Percentiles rank a stretch among this genome's conserved stretches.
These are phyloP conservation scores for Graphiopsis chlorocephala DNA, from an alignment of 2,329 filamentous ascomycete genomes.

Conservation along the genomic window DNA sequence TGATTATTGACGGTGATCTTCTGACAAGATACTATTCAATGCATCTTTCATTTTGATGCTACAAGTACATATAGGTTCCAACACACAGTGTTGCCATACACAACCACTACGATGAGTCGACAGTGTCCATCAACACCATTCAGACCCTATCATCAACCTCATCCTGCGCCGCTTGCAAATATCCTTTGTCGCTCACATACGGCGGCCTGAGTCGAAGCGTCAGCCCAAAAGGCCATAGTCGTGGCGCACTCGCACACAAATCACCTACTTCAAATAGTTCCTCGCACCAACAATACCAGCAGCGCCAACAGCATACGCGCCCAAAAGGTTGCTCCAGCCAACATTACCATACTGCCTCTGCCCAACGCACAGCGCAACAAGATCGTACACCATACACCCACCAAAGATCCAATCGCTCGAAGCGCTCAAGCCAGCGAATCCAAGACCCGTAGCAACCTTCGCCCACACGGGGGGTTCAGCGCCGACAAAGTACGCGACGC, in stretches of 20 bases:
- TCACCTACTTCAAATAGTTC: constrained; percentile 53
- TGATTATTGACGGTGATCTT: not conserved
- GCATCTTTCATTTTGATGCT: not conserved
- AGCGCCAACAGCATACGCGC: constrained; percentile 50
- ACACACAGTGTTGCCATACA: not conserved
- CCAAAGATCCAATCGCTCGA: constrained; percentile 61
- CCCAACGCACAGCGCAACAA: constrained; percentile 54
- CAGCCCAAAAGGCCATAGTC: constrained; percentile 1
- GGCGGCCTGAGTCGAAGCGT: constrained; percentile 28
- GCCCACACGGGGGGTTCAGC: constrained; percentile 46
- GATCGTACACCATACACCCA: constrained; percentile 58
- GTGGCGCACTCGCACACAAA: not conserved
- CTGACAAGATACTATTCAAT: not conserved
- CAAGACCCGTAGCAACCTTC: constrained; percentile 54
- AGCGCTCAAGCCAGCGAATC: constrained; percentile 51
- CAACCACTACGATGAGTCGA: not conserved
- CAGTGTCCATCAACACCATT: not conserved
- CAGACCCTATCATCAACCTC: constrained; percentile 28
- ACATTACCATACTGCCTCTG: constrained; percentile 49
- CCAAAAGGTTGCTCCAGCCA: constrained; percentile 52
- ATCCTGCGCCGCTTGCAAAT: constrained; percentile 27
- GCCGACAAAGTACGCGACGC: constrained; percentile 54
- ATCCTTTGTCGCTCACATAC: constrained; percentile 28
- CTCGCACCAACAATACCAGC: constrained; percentile 53
- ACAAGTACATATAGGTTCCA: not conserved